Evolutionary conservation across 139 green algal species (phyloP).

Genomic region (Medakamo hakoo): DNA sequence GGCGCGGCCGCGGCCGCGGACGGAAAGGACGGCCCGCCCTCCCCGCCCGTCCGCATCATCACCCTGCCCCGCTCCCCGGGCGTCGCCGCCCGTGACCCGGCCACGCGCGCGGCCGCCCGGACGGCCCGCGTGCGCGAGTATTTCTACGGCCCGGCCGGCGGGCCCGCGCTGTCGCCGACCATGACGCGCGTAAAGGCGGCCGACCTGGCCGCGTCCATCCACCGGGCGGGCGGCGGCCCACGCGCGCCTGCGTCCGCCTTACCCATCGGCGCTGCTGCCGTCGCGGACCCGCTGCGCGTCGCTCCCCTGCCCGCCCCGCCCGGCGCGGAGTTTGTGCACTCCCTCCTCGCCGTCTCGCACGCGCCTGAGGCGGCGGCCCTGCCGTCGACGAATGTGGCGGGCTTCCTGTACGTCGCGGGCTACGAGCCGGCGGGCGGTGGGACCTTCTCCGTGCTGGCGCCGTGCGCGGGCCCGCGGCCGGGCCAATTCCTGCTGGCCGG

Average conservation of each 20-base stretch:
- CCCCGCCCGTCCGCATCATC: conserved; percentile 18
- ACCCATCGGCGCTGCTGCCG: conserved; percentile 32
- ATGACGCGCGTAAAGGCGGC: conserved; percentile 29
- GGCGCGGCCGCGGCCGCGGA: too few relatives aligned
- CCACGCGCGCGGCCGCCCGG: conserved; percentile 33
- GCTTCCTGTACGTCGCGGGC: conserved; percentile 67
- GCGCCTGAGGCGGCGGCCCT: conserved; percentile 19
- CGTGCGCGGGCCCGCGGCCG: conserved; percentile 50
- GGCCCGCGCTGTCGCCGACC: conserved; percentile 25
- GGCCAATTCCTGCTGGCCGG: conserved; percentile 58
- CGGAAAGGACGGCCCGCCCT: neutral
- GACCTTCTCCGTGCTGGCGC: conserved; percentile 54
- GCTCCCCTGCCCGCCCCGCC: conserved; percentile 19
- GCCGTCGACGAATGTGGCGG: conserved; percentile 57
- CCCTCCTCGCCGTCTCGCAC: conserved; percentile 72
- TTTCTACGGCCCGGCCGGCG: conserved; percentile 59
- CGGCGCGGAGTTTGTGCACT: conserved; percentile 44
- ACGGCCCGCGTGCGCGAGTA: conserved; percentile 62
- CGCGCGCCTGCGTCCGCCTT: conserved; percentile 59
- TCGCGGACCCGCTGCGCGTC: conserved; percentile 36
- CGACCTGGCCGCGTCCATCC: conserved; percentile 45
- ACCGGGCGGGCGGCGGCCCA: conserved; percentile 51
- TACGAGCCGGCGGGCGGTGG: conserved; percentile 43
- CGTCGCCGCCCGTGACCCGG: conserved; percentile 45
- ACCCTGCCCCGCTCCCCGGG: conserved; percentile 72